Base-by-base conservation (phyloP, 176 grass and related monocot genomes). In the Juncus effusus region DNA sequence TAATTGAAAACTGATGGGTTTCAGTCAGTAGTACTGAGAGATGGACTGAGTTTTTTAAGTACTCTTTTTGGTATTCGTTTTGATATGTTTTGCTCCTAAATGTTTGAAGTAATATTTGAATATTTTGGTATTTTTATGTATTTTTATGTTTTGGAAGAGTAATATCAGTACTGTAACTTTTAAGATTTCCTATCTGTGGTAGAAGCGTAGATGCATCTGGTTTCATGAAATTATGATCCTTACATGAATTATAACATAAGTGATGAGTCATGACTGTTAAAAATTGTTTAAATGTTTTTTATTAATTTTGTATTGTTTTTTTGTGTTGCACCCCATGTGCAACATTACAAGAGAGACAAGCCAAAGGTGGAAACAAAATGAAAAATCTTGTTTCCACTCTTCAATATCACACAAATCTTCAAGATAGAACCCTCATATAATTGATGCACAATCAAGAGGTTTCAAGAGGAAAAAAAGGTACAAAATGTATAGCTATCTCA, bases 1-100 rank as follows among this genome's bases (percentile, higher is more conserved):
- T 90, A 90, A 90, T 72, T 90, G 60, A 75, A 77, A 81, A 86
- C 83, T 67, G 67, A 41, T 78, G 87, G 74, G 61, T 66, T 67
- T 72, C 80, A 77, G 74, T 83, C 83, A 69, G 69, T 28, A 28
- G 19, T 44, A 59, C 51, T 72, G 69, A 55, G 40, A 59, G 53
- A 41, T 60, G 54, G 38, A 60, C 54, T 16, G n/a, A 63, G 42
- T 52, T 39, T 59, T 3, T 45, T 3, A 2, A 60, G 16, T 60
- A 13, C 36, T 5, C 11, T 65, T 51, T 16, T 69, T 56, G 12
- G 40, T 56, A 56, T 40, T 59, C 58, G 9, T 47, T 40, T 60
- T 72, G 37, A 54, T 69, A 54, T 69, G 7, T 59, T 69, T 72
- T 72, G 69, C 54, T 59, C 6, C 56, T 5, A 7, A 16, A 13